These are phyloP conservation scores for Xylariomycetidae sp. DNA, from an alignment of 2,329 filamentous ascomycete genomes.

Conservation along the genomic window DNA sequence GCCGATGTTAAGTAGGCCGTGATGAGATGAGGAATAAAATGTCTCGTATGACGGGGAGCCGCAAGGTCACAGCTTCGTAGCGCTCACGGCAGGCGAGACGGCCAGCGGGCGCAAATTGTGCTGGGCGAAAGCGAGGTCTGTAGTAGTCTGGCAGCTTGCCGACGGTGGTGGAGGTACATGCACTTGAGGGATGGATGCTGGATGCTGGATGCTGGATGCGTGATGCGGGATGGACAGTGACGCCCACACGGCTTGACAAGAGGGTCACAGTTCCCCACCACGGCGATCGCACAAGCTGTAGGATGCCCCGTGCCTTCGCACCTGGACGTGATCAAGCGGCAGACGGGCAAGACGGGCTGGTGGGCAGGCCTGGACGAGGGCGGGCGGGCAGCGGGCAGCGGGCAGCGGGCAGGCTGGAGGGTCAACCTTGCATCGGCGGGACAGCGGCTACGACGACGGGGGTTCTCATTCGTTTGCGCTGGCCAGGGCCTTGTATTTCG, in stretches of 20 bases:
- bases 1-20: conserved; percentile 33
- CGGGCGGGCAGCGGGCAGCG: no score
- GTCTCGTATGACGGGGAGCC: conserved; percentile 34
- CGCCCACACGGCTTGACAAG: conserved; percentile 25
- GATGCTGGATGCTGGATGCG: conserved; percentile 17
- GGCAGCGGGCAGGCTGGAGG: conserved; percentile 27
- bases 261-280: conserved; percentile 33
- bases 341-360: conserved; percentile 7
- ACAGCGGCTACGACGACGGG: conserved; percentile 34
- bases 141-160: conserved; percentile 14
- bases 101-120: conserved; percentile 20
- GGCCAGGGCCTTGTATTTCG: conserved; percentile 19
- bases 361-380: conserved; percentile 6
- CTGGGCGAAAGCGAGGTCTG: conserved; percentile 23
- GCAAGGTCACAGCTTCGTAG: conserved; percentile 23
- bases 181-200: no score
- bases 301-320: conserved; percentile 31
- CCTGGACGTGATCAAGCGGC: conserved; percentile 28
- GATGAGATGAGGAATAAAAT: conserved; percentile 34
- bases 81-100: conserved; percentile 25
- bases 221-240: conserved; percentile 30
- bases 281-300: conserved; percentile 33
- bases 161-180: conserved; percentile 22
- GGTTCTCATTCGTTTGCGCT: conserved; percentile 35
- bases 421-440: conserved; percentile 32